Conservation (phyloP, 139 green algal genomes). For the Diplosphaera chodatii region DNA sequence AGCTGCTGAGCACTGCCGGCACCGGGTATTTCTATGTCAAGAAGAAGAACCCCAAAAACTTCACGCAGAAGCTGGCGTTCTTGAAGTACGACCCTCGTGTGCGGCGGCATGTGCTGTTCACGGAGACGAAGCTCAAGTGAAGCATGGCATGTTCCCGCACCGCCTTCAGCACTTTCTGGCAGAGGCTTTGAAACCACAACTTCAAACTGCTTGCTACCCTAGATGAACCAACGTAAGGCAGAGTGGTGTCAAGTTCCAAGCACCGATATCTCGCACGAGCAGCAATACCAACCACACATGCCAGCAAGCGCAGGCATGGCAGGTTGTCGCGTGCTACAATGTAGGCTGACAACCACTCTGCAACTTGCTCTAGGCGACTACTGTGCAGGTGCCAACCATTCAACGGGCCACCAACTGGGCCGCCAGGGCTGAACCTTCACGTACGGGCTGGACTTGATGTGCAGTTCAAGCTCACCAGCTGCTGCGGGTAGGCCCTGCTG, state of each 20-base stretch:
- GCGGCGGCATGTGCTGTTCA: conserved; percentile 67
- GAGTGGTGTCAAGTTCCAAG: no score
- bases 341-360: no score
- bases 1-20: conserved; percentile 65
- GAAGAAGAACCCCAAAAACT: conserved; percentile 68
- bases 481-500: conserved; percentile 4
- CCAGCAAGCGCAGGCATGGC: no score
- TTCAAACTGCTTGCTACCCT: no score
- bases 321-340: no score
- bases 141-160: no score
- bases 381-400: conserved; percentile 15
- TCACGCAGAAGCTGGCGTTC: conserved; percentile 39
- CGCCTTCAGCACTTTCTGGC: background rate
- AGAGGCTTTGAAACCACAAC: no score
- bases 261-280: no score
- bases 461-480: background rate
- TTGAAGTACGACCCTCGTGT: conserved; percentile 77
- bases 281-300: no score
- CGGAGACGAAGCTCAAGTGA: no score
- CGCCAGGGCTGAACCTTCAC: conserved; percentile 17
- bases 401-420: conserved; percentile 34
- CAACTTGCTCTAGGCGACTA: no score
- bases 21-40: conserved; percentile 79
- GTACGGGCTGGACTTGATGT: background rate
- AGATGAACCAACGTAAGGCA: no score